Percentiles rank a stretch among this genome's conserved stretches.
Conservation (phyloP, 2,329 filamentous ascomycete genomes). For the Falciphora oryzae region DNA sequence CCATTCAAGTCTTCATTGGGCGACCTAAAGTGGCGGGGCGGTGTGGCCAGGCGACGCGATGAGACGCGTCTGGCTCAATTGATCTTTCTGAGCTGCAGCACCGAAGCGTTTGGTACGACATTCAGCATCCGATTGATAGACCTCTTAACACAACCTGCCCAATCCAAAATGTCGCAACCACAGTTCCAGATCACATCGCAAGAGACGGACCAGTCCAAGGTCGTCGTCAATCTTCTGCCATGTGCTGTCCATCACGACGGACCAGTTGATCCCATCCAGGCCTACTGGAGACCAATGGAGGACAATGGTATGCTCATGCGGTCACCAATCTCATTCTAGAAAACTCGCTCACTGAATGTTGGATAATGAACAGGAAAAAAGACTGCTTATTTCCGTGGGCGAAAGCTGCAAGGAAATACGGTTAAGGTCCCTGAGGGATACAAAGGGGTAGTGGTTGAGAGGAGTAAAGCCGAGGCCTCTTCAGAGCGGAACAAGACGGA, state of each 20-base stretch:
- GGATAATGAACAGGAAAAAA: constrained; percentile 25
- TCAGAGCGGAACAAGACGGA: constrained; percentile 18
- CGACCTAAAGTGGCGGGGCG: background rate
- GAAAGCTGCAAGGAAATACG: constrained; percentile 65
- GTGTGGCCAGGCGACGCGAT: background rate
- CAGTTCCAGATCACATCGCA: constrained; percentile 35
- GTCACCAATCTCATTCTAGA: background rate
- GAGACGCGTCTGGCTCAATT: background rate
- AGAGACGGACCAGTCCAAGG: constrained; percentile 25
- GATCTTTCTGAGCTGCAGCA: background rate
- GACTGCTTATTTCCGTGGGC: constrained; percentile 69
- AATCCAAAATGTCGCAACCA: constrained; percentile 32
- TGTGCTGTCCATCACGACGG: constrained; percentile 78
- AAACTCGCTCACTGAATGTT: background rate
- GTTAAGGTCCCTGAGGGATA: constrained; percentile 68
- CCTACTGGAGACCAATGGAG: constrained; percentile 63
- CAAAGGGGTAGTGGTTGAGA: constrained; percentile 54
- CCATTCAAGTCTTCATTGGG: background rate
- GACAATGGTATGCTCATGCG: constrained; percentile 15
- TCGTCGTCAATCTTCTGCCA: constrained; percentile 68
- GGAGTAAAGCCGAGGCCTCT: constrained; percentile 25
- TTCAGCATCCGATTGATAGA: background rate
- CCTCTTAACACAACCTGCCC: background rate
- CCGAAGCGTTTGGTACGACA: background rate
- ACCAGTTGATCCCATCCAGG: constrained; percentile 52